phyloP scores from a whole-genome alignment of 2,329 filamentous ascomycete species.

The Aspergillus tamarii region DNA sequence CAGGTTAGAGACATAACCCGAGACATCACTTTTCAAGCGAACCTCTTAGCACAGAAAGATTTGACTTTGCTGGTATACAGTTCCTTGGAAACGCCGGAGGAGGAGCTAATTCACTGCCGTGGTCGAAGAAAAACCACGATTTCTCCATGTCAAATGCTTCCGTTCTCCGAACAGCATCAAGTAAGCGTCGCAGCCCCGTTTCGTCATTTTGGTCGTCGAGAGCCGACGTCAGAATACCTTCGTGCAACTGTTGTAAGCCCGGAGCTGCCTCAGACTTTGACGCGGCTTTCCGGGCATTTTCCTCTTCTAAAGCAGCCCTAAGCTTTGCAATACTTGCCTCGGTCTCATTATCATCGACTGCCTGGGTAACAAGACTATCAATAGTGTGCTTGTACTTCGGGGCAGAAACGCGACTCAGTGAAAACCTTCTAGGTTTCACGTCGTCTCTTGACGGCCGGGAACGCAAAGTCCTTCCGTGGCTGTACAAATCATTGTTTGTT shows the following conservation, averaged over 20 bases:
- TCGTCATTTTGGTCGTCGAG: slow-evolving; percentile 50
- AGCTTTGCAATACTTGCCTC: slow-evolving; percentile 55
- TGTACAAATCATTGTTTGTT: slow-evolving; percentile 9
- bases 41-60: slow-evolving; percentile 39
- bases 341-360: slow-evolving; percentile 61
- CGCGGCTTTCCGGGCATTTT: background rate
- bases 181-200: slow-evolving; percentile 51
- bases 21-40: slow-evolving; percentile 9
- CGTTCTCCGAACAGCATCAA: slow-evolving; percentile 62
- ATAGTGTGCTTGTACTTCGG: slow-evolving; percentile 67
- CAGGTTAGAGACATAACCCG: slow-evolving; percentile 17
- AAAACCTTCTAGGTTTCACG: slow-evolving; percentile 17
- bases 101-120: slow-evolving; percentile 25
- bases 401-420: slow-evolving; percentile 5
- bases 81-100: slow-evolving; percentile 39
- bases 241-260: slow-evolving; percentile 30
- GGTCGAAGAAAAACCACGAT: slow-evolving; percentile 61
- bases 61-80: slow-evolving; percentile 34
- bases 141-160: slow-evolving; percentile 59
- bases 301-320: slow-evolving; percentile 33
- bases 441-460: slow-evolving; percentile 24
- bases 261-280: slow-evolving; percentile 1
- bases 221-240: slow-evolving; percentile 47
- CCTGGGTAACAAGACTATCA: slow-evolving; percentile 63
- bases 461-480: slow-evolving; percentile 16